Evolutionary conservation across 176 grass and related monocot species (phyloP), one percentile per base, ranked within the genome.

Genomic region (Phyllostachys edulis): DNA sequence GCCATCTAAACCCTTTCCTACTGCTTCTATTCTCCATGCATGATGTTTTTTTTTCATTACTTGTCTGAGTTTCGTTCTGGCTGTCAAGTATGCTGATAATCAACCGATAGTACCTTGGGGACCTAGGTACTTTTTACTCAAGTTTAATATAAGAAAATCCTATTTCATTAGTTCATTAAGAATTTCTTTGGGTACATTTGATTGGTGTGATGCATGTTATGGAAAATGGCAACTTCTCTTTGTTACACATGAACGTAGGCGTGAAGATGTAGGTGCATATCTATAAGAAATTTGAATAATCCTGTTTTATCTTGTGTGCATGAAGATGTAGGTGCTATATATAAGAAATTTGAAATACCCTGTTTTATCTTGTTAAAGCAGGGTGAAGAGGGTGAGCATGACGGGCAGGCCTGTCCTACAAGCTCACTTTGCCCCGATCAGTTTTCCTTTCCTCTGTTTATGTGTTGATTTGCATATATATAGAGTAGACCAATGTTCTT

Each of bases 101-200:
- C 89, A 95, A 47, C 96, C 96, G 32, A 87, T 98, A 29, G 91
- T 95, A 34, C 89, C 93, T 44, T 95, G 96, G 96, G 92, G 87
- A 34, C 96, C 96, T 18, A 98, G 96, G 93, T 98, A 85, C 60
- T 51, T 87, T 69, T 56, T 72, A 57, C 46, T 78, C 17, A 77
- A 80, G 9, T 70, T 54, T 20, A 77, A 6, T 61, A 26, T 45
- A 54, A 87, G n/a, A 36, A 73, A 69, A 17, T 42, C 49, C 16
- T 71, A 39, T 72, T 82, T 71, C 46, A 71, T 59, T 40, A 39
- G 13, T 60, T 17, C 24, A 8, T 26, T 11, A 0, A 71, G 11
- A 82, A 38, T 64, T 55, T 63, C 10, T 65, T 38, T 40, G 62
- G 47, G 57, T 44, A 15, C 38, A 56, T 16, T 45, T 63, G 7